phyloP scores from a whole-genome alignment of 2,329 filamentous ascomycete genomes.

The Fusarium coffeatum region DNA sequence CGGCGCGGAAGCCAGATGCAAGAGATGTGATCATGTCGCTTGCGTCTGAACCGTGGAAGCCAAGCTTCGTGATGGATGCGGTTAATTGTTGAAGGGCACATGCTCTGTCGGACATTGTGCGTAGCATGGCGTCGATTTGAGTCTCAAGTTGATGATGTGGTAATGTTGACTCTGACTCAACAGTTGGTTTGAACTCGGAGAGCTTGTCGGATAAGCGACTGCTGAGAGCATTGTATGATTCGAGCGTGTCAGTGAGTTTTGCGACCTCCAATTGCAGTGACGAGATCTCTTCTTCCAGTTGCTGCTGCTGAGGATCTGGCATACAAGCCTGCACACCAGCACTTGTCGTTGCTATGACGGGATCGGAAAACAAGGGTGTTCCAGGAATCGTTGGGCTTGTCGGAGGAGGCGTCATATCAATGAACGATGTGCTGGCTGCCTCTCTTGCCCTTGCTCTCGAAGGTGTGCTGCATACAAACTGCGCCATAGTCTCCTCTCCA shows the following conservation, averaged over 20 bases:
- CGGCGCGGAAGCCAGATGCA: constrained; percentile 63
- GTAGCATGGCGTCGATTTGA: constrained; percentile 58
- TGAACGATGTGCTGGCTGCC: constrained; percentile 59
- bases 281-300: constrained; percentile 59
- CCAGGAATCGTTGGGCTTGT: constrained; percentile 59
- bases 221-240: constrained; percentile 59
- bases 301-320: constrained; percentile 56
- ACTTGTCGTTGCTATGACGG: constrained; percentile 18
- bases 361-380: constrained; percentile 53
- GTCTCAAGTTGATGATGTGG: constrained; percentile 53
- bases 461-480: constrained; percentile 65
- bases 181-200: constrained; percentile 30
- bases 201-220: constrained; percentile 54
- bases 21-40: constrained; percentile 63
- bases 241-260: constrained; percentile 61
- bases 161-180: constrained; percentile 23
- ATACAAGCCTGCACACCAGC: constrained; percentile 44
- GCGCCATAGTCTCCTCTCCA: constrained; percentile 63
- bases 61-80: constrained; percentile 59
- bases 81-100: constrained; percentile 60
- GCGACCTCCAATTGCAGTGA: constrained; percentile 61
- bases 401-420: constrained; percentile 61
- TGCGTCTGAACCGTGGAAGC: constrained; percentile 62
- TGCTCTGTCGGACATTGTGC: constrained; percentile 61
- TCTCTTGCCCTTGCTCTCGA: constrained; percentile 48